These are phyloP conservation scores for Mycena albidolilacea DNA, from an alignment of 768 basidiomycete genomes.

Conservation along the genomic window DNA sequence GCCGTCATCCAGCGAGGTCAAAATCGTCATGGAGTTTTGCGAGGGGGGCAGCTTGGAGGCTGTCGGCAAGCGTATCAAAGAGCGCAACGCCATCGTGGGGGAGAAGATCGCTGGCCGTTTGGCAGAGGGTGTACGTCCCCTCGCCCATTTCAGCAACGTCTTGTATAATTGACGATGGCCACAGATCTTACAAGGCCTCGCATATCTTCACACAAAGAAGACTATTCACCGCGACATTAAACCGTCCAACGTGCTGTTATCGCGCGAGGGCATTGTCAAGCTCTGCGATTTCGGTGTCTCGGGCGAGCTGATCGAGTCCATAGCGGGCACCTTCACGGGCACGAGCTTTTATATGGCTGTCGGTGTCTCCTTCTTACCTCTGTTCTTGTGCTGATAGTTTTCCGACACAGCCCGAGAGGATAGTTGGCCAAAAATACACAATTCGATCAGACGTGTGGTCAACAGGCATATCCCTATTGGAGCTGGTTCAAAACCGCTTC, in stretches of 20 bases:
- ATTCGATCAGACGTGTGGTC: conserved; percentile 99
- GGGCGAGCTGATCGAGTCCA: conserved; percentile 91
- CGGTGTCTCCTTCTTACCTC: conserved; percentile 52
- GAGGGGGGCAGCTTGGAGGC: conserved; percentile 93
- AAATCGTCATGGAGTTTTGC: conserved; percentile 93
- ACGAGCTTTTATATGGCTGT: conserved; percentile 99
- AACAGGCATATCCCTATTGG: conserved; percentile 93
- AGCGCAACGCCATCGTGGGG: conserved; percentile 82
- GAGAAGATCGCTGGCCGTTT: conserved; percentile 93
- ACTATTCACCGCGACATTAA: conserved; percentile 98
- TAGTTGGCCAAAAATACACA: conserved; percentile 91
- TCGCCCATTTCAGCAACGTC: conserved; percentile 17
- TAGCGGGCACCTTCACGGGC: conserved; percentile 97
- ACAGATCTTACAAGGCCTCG: conserved; percentile 91
- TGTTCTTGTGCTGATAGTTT: conserved; percentile 26
- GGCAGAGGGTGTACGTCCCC: conserved; percentile 85
- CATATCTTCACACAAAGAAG: conserved; percentile 90
- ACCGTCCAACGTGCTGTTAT: conserved; percentile 93
- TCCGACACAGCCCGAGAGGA: conserved; percentile 86
- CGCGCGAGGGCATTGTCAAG: conserved; percentile 91
- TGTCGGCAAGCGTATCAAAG: conserved; percentile 87
- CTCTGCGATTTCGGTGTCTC: conserved; percentile 98
- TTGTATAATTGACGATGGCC: conserved; percentile 33
- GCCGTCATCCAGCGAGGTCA: conserved; percentile 91
- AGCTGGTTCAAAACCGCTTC: conserved; percentile 94